Base-by-base conservation (phyloP, 768 basidiomycete species). In the Pleurotus ostreatus region DNA sequence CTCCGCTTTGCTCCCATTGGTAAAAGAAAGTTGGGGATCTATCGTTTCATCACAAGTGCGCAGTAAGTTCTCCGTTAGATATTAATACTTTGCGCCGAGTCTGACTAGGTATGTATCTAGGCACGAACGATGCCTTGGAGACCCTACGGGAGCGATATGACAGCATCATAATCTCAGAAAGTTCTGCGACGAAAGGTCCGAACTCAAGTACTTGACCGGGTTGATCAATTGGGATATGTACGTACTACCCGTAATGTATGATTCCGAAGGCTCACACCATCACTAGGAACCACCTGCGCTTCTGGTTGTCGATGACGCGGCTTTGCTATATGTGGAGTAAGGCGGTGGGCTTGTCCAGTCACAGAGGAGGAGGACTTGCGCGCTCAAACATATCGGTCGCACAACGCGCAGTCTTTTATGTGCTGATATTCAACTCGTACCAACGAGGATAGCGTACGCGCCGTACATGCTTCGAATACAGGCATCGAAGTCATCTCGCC, bases 21-120 rank as follows among this genome's bases (percentile, higher is more conserved):
- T 99, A 53, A 99, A 99, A 72, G 97, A 99, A 73, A 96, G 92
- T 63, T 99, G 95, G 96, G 96, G 39, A 99, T 99, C 57, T 99
- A 99, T 72, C 83, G 93, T 46, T 99, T 98, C 73, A 95, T 98
- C 68, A 98, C 96, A 8, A 94, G 92, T 73, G 98, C 98, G 96
- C 75, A 77, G 96, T 96, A 66, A 67, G 84, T 57, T 26, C 43
- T 11, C 9, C 9, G 26, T n/a, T 30, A 30, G 38, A 25, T 16
- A 7, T 37, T 5, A 12, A 5, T 25, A 37, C 30, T 47, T 34
- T 3, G 12, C 34, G 26, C 26, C 6, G 26, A 30, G 26, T 15
- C 15, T 23, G 6, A 74, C 20, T 39, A 39, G 2, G 25, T 44
- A 30, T 2, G 7, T n/a, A 7, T 13, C n/a, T 64, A 97, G 95